A percentile compares a stretch with the other conserved stretches of the same genome.
Conservation (phyloP, 2,329 filamentous ascomycete genomes). For the Aaosphaeria pasadenensis region DNA sequence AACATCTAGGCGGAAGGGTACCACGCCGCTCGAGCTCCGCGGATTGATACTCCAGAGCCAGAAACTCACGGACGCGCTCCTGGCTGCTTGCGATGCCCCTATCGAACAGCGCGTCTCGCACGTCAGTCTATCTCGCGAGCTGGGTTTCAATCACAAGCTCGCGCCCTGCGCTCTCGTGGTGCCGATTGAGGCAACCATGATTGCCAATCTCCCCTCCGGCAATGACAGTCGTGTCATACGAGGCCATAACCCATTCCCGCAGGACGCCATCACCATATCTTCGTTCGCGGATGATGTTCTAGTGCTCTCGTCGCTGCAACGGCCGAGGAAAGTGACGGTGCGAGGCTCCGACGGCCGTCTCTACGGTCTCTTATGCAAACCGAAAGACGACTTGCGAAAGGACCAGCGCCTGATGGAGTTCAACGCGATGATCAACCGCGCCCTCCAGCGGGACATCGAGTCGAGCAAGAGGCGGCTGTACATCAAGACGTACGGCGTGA, state of each 20-base stretch:
- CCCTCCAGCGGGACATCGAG: slow-evolving; percentile 86
- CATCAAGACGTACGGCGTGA: slow-evolving; percentile 96
- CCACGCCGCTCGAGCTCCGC: slow-evolving; percentile 62
- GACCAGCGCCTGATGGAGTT: slow-evolving; percentile 99
- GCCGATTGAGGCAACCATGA: slow-evolving; percentile 80
- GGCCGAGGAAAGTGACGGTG: slow-evolving; percentile 84
- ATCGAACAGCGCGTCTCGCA: slow-evolving; percentile 67
- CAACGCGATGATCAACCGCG: slow-evolving; percentile 95
- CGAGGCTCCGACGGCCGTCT: slow-evolving; percentile 83
- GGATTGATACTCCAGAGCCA: slow-evolving; percentile 74
- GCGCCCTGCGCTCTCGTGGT: slow-evolving; percentile 85
- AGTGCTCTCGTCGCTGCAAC: slow-evolving; percentile 86
- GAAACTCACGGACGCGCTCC: slow-evolving; percentile 76
- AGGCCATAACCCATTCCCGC: slow-evolving; percentile 78
- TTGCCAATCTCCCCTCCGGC: slow-evolving; percentile 71
- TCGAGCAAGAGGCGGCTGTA: slow-evolving; percentile 79
- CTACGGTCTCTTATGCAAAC: slow-evolving; percentile 93
- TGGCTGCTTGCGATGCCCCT: slow-evolving; percentile 76
- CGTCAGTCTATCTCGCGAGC: slow-evolving; percentile 73
- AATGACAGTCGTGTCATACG: slow-evolving; percentile 68
- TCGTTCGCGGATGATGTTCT: slow-evolving; percentile 83
- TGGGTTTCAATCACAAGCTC: slow-evolving; percentile 79
- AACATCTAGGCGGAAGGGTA: slow-evolving; percentile 54
- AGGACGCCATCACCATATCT: slow-evolving; percentile 79
- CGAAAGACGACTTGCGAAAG: slow-evolving; percentile 95